Evolutionary conservation across 2,329 filamentous ascomycete species (phyloP).

Genomic region (Epichloe typhina): DNA sequence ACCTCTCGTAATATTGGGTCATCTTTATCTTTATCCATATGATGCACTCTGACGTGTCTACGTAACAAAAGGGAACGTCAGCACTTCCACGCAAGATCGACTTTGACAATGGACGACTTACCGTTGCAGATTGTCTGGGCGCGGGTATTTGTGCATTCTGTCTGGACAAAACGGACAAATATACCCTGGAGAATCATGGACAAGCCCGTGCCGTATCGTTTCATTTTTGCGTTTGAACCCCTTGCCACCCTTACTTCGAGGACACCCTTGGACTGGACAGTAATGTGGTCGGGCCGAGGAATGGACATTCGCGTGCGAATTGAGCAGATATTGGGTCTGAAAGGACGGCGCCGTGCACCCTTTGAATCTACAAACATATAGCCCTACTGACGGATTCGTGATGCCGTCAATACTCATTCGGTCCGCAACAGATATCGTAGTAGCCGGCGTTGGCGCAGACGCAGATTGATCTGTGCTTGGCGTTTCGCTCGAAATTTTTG

Average conservation of each 20-base stretch:
- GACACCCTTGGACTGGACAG: conserved; percentile 47
- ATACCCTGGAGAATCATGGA: conserved; percentile 89
- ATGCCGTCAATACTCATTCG: conserved; percentile 47
- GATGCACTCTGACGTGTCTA: conserved; percentile 87
- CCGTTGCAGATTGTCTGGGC: conserved; percentile 93
- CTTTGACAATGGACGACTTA: conserved; percentile 27
- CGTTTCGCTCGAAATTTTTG: conserved; percentile 30
- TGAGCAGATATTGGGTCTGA: conserved; percentile 64
- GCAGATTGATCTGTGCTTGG: conserved; percentile 31
- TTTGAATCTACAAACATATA: conserved; percentile 43
- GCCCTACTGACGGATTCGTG: conserved; percentile 36
- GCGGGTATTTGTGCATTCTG: conserved; percentile 83
- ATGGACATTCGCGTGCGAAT: conserved; percentile 66
- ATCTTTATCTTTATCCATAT: conserved; percentile 79
- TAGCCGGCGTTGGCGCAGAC: conserved; percentile 29
- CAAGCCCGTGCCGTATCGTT: conserved; percentile 67
- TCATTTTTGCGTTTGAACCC: conserved; percentile 63
- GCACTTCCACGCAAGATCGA: conserved; percentile 1
- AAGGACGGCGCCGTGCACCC: conserved; percentile 63
- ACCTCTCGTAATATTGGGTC: conserved; percentile 72
- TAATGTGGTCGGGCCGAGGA: conserved; percentile 53
- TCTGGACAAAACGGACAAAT: conserved; percentile 94
- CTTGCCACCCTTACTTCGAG: conserved; percentile 50
- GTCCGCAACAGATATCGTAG: conserved; percentile 29
- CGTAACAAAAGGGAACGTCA: conserved; percentile 2